Conservation (phyloP, 768 basidiomycete genomes). For the Jaapia argillacea region DNA sequence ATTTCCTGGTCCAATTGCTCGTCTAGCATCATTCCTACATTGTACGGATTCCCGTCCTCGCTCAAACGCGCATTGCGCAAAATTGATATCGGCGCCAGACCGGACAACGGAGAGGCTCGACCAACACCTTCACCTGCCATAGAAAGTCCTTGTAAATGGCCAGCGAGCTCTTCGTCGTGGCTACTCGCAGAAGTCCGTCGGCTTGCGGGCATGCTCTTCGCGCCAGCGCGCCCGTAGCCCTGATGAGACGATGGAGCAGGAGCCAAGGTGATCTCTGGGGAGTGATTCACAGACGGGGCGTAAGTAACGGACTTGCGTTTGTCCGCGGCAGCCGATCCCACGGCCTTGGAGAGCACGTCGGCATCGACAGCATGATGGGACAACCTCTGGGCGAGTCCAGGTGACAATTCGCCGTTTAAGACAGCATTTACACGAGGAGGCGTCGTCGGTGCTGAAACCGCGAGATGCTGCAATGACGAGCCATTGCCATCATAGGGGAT, state of each 20-base stretch:
- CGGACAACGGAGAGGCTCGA: constrained; percentile 45
- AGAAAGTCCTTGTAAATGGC: constrained; percentile 64
- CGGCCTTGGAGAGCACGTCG: constrained; percentile 57
- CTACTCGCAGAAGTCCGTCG: constrained; percentile 83
- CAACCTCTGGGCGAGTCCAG: constrained; percentile 29
- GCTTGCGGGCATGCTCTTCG: constrained; percentile 90
- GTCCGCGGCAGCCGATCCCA: constrained; percentile 55
- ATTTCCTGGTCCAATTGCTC: constrained; percentile 92
- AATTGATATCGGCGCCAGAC: constrained; percentile 41
- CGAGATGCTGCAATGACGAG: constrained; percentile 58
- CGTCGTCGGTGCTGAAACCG: constrained; percentile 84
- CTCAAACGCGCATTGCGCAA: constrained; percentile 40
- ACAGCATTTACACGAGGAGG: constrained; percentile 71
- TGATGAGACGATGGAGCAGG: constrained; percentile 34
- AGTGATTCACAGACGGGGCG: constrained; percentile 66
- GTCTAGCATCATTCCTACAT: constrained; percentile 85
- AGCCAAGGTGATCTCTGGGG: constrained; percentile 49
- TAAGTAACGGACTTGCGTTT: constrained; percentile 86
- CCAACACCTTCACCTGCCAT: constrained; percentile 53
- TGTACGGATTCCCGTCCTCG: constrained; percentile 57
- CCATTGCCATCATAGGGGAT: constrained; percentile 52
- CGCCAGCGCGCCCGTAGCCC: constrained; percentile 58
- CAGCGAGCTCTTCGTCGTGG: constrained; percentile 74
- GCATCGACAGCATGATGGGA: constrained; percentile 46
- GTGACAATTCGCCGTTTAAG: constrained; percentile 45